These are phyloP conservation scores for Hordeum pubiflorum DNA, from an alignment of 202 grass and related monocot genomes.

Conservation along the genomic window DNA sequence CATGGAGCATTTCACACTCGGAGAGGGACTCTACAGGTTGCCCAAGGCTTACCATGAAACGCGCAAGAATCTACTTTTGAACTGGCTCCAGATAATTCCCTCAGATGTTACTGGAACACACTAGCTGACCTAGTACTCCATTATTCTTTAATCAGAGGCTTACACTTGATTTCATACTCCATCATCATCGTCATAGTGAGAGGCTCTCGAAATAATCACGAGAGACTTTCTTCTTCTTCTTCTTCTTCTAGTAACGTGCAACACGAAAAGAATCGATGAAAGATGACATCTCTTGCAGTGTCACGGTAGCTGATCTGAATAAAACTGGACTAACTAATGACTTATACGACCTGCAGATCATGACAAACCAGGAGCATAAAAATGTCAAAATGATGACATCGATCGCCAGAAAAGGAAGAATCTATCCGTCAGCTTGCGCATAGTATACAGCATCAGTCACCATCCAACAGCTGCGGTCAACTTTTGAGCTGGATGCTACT, in stretches of 20 bases:
- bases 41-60: not conserved
- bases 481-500: conserved; percentile 30
- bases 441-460: not conserved
- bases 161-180: not conserved
- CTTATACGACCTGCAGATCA: not conserved
- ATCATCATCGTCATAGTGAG: not conserved
- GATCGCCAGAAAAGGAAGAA: not conserved
- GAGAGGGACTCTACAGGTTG: conserved; percentile 1
- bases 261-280: not conserved
- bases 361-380: not conserved
- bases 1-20: conserved; percentile 39
- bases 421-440: not conserved
- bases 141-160: not conserved
- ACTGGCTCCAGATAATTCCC: conserved; percentile 38
- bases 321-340: not conserved
- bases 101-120: conserved; percentile 13
- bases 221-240: too few species aligned
- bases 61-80: conserved; percentile 60
- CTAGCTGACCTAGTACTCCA: not conserved
- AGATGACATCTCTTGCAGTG: not conserved
- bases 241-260: not conserved
- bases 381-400: not conserved
- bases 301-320: not conserved
- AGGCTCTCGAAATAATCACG: not conserved
- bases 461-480: conserved; percentile 8